phyloP scores from a whole-genome alignment of 2,329 filamentous ascomycete genomes.

The Diaporthe humulicola region DNA sequence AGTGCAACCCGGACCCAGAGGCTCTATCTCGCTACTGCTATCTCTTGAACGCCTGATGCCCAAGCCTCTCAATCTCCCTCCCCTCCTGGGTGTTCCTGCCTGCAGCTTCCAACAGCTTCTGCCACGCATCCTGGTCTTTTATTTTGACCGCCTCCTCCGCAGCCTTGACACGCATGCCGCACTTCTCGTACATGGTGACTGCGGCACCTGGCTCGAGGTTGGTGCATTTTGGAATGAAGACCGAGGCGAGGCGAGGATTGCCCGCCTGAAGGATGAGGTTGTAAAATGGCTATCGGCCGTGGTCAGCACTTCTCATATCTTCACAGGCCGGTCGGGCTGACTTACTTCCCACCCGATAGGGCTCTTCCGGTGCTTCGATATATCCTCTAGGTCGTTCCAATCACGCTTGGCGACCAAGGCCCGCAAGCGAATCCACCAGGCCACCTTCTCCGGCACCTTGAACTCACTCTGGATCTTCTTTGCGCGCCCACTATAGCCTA shows the following conservation, averaged over 20 bases:
- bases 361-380: slow-evolving; percentile 82
- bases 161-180: slow-evolving; percentile 88
- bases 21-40: slow-evolving; percentile 43
- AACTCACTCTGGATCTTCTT: slow-evolving; percentile 93
- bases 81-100: slow-evolving; percentile 75
- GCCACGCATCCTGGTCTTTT: slow-evolving; percentile 83
- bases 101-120: slow-evolving; percentile 80
- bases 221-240: slow-evolving; percentile 91
- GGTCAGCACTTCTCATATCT: slow-evolving; percentile 19
- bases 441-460: slow-evolving; percentile 90
- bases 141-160: slow-evolving; percentile 90
- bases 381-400: slow-evolving; percentile 93
- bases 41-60: slow-evolving; percentile 69
- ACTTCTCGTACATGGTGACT: slow-evolving; percentile 96
- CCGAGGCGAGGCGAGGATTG: slow-evolving; percentile 85
- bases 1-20: background rate
- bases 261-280: slow-evolving; percentile 90
- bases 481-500: slow-evolving; percentile 86
- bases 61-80: slow-evolving; percentile 85
- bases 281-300: slow-evolving; percentile 79
- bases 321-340: slow-evolving; percentile 39
- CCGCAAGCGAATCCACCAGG: slow-evolving; percentile 86
- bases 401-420: slow-evolving; percentile 91
- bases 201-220: slow-evolving; percentile 75
- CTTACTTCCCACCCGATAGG: slow-evolving; percentile 96